phyloP scores from a whole-genome alignment of 2,329 filamentous ascomycete genomes.

The Fusarium secorum region DNA sequence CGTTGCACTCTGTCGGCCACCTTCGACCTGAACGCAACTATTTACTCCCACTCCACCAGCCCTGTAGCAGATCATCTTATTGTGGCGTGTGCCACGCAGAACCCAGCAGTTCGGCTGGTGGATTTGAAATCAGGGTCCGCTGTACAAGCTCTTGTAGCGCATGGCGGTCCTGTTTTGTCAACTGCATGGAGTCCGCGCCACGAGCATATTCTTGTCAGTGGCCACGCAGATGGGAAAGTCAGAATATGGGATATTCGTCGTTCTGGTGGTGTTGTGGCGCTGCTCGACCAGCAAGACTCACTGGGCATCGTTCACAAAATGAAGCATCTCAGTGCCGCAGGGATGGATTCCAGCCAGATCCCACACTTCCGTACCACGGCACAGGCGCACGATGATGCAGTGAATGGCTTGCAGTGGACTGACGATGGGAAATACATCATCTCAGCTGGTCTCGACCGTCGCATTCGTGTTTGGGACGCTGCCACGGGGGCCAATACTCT shows the following conservation, averaged over 20 bases:
- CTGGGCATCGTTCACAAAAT: constrained; percentile 66
- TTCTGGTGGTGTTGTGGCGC: constrained; percentile 76
- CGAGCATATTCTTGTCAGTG: constrained; percentile 82
- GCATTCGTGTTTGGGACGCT: constrained; percentile 87
- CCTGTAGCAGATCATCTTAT: constrained; percentile 76
- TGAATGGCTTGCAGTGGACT: constrained; percentile 87
- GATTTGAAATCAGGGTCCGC: constrained; percentile 82
- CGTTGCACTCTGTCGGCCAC: constrained; percentile 67
- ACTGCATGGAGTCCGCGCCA: constrained; percentile 83
- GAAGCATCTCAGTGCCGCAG: constrained; percentile 45
- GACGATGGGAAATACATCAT: constrained; percentile 79
- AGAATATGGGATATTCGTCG: constrained; percentile 89
- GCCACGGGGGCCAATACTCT: constrained; percentile 84
- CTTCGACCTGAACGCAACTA: constrained; percentile 72
- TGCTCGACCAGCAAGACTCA: constrained; percentile 85
- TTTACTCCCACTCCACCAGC: constrained; percentile 82
- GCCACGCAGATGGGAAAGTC: constrained; percentile 83
- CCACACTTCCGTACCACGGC: constrained; percentile 58
- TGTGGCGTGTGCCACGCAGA: constrained; percentile 87
- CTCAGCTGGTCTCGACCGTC: constrained; percentile 82
- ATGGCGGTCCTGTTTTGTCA: constrained; percentile 72
- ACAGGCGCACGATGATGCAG: constrained; percentile 79
- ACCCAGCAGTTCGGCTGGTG: constrained; percentile 82
- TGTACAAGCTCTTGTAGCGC: constrained; percentile 74
- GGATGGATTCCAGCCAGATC: constrained; percentile 42